Conservation (phyloP, 108 stramenopile genomes). For the Schizochytrium sp. region DNA sequence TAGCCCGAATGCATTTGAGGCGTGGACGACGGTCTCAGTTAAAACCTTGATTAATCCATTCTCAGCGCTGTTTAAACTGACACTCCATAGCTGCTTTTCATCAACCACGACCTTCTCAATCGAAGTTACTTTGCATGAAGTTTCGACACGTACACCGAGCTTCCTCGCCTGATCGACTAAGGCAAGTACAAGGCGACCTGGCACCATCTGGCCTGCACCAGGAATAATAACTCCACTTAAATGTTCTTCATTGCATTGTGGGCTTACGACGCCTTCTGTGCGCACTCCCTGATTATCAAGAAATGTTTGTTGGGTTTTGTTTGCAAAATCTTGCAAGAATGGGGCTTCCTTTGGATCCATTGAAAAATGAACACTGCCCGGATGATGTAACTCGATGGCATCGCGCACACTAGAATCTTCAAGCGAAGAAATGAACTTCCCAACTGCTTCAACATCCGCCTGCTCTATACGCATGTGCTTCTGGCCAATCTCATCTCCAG, state of each 20-base stretch:
- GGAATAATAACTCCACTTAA: neutral
- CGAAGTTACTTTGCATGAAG: neutral
- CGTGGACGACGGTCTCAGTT: neutral
- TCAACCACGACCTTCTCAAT: neutral
- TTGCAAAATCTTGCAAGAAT: constrained; percentile 15
- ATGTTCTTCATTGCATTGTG: neutral
- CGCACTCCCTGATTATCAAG: neutral
- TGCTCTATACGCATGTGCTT: constrained; percentile 26
- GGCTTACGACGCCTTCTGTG: neutral
- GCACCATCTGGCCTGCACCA: neutral
- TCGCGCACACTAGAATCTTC: neutral
- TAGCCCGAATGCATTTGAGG: constrained; percentile 6
- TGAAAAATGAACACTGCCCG: constrained; percentile 34
- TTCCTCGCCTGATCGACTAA: neutral
- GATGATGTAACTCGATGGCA: neutral
- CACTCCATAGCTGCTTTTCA: neutral
- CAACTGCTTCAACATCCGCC: neutral
- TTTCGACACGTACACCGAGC: constrained; percentile 21
- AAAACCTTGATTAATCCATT: neutral
- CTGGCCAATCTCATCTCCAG: neutral
- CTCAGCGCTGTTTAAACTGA: no score
- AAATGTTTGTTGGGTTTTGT: neutral
- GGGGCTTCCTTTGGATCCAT: constrained; percentile 42
- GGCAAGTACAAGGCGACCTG: neutral
- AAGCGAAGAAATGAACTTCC: neutral